A percentile compares a stretch with the other conserved stretches of the same genome.
These are phyloP conservation scores for Theileria luwenshuni DNA, from an alignment of 169 alveolate species.

Conservation along the genomic window DNA sequence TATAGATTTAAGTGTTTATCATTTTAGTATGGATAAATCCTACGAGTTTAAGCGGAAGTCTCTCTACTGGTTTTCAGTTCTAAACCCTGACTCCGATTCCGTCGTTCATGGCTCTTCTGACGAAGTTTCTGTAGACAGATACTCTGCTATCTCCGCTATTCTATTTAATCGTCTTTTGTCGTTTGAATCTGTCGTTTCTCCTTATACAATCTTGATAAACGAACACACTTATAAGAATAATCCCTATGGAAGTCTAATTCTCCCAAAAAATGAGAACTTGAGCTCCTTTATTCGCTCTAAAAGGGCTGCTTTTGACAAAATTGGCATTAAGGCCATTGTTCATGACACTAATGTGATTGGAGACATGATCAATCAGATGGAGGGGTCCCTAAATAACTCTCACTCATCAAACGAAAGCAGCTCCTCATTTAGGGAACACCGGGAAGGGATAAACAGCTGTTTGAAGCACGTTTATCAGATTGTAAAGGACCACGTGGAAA, in stretches of 20 bases:
- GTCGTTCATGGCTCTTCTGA: background rate
- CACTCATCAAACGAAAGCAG: conserved; percentile 1
- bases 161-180: conserved; percentile 42
- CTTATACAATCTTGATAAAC: conserved; percentile 22
- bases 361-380: conserved; percentile 51
- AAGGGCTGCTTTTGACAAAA: conserved; percentile 30
- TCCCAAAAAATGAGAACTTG: conserved; percentile 18
- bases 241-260: conserved; percentile 20
- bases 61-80: conserved; percentile 22
- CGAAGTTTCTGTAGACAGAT: conserved; percentile 32
- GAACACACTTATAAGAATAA: conserved; percentile 11
- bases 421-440: conserved; percentile 33
- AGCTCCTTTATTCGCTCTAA: conserved; percentile 27
- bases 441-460: conserved; percentile 53
- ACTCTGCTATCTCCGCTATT: conserved; percentile 43
- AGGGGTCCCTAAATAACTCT: conserved; percentile 4
- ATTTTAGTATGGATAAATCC: conserved; percentile 45
- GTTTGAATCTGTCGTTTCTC: conserved; percentile 29
- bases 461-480: conserved; percentile 41
- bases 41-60: conserved; percentile 42
- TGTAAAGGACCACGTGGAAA: conserved; percentile 38
- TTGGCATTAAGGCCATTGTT: conserved; percentile 53
- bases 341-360: conserved; percentile 57
- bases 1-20: background rate
- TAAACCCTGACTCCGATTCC: background rate